Evolutionary conservation across 2,329 filamentous ascomycete species (phyloP).

Genomic region (Aureobasidium namibiae): DNA sequence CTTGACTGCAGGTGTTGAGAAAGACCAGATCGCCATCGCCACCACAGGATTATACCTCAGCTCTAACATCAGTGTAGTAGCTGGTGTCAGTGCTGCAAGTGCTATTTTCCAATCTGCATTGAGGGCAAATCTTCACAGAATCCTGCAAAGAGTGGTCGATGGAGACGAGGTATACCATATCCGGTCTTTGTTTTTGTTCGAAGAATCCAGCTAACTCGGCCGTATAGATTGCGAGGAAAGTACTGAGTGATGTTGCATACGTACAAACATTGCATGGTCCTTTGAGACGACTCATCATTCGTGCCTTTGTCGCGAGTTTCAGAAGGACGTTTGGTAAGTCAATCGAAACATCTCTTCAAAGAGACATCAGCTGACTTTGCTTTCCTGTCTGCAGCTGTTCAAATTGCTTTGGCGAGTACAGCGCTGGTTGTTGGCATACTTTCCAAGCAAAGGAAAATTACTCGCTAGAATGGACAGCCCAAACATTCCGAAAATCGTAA

Average conservation of each 20-base stretch:
- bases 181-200: neutral
- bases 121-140: constrained; percentile 23
- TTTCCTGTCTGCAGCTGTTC: neutral
- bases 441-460: constrained; percentile 3
- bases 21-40: constrained; percentile 42
- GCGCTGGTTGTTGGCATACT: neutral
- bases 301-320: neutral
- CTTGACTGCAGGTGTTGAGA: constrained; percentile 39
- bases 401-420: constrained; percentile 3
- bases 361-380: neutral
- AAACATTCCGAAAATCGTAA: too few species aligned
- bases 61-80: constrained; percentile 35
- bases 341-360: neutral
- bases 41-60: constrained; percentile 41
- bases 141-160: constrained; percentile 25
- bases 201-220: constrained; percentile 15
- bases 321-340: constrained; percentile 4
- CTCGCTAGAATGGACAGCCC: neutral
- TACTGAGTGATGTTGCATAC: constrained; percentile 25
- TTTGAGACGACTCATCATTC: neutral
- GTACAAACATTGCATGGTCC: constrained; percentile 27
- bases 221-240: neutral
- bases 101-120: constrained; percentile 31
- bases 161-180: constrained; percentile 19
- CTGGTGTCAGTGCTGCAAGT: constrained; percentile 32